Conservation (phyloP, 192 early-diverging fungal genomes). For the Coemansia sp. region DNA sequence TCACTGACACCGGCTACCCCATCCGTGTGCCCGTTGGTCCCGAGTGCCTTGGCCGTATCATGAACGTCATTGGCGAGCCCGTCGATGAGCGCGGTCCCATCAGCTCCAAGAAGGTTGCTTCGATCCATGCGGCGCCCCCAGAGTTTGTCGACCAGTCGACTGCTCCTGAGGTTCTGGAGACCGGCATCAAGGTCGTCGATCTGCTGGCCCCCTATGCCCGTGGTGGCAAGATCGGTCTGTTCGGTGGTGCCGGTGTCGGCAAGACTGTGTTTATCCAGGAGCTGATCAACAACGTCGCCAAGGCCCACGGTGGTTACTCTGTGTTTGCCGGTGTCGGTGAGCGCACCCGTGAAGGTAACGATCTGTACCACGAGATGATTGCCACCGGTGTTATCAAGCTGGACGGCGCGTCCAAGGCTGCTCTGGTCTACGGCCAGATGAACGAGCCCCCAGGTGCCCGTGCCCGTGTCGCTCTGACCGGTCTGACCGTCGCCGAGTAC, state of each 20-base stretch:
- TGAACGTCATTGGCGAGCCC: constrained; percentile 99
- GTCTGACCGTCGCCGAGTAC: constrained; percentile 98
- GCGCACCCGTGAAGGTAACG: constrained; percentile 99
- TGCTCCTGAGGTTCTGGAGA: constrained; percentile 91
- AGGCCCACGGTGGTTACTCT: constrained; percentile 98
- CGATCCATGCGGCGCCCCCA: constrained; percentile 92
- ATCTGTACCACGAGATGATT: constrained; percentile 99
- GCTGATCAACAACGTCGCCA: constrained; percentile 99
- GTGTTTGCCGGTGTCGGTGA: constrained; percentile 98
- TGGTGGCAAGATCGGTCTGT: constrained; percentile 99
- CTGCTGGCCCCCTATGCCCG: constrained; percentile 94
- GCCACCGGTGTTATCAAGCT: constrained; percentile 95
- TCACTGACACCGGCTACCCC: constrained; percentile 89
- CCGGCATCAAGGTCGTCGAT: constrained; percentile 99
- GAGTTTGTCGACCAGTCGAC: constrained; percentile 96
- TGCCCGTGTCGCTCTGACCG: constrained; percentile 97
- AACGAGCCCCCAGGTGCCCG: constrained; percentile 99
- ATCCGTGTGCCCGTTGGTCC: constrained; percentile 91
- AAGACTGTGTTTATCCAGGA: constrained; percentile 99
- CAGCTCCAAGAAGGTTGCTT: constrained; percentile 78
- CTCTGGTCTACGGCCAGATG: constrained; percentile 98
- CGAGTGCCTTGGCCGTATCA: constrained; percentile 95
- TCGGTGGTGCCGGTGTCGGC: constrained; percentile 99
- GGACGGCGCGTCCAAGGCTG: constrained; percentile 91
- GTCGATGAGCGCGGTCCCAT: constrained; percentile 98